These are phyloP conservation scores for Corymbia maculata DNA, from an alignment of 345 rosid genomes.

Conservation along the genomic window DNA sequence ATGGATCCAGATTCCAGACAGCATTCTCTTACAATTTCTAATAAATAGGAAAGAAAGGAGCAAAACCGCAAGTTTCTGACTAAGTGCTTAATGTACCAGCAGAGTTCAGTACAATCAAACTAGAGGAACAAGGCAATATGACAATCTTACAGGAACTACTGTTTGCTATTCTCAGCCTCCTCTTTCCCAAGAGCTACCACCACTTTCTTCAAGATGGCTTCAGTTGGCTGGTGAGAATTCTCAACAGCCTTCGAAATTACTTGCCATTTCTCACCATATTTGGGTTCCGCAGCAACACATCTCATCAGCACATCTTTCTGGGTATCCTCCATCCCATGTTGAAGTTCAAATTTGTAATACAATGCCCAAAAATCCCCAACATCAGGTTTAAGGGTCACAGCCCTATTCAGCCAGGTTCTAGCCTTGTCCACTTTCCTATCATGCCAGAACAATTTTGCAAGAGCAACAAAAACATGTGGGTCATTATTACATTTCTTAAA, in stretches of 20 bases:
- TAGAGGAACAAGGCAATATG: neutral
- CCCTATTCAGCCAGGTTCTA: slow-evolving; percentile 65
- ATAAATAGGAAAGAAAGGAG: neutral
- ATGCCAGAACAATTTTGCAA: slow-evolving; percentile 84
- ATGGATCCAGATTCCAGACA: neutral
- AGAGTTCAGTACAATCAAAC: neutral
- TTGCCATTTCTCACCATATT: slow-evolving; percentile 92
- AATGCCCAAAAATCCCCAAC: slow-evolving; percentile 89
- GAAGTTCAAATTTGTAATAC: slow-evolving; percentile 82
- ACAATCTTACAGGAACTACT: slow-evolving; percentile 6
- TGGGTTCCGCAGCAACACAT: slow-evolving; percentile 73
- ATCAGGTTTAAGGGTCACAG: slow-evolving; percentile 77
- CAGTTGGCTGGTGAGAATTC: slow-evolving; percentile 80
- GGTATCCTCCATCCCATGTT: slow-evolving; percentile 67
- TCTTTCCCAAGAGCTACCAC: slow-evolving; percentile 67
- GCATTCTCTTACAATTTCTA: neutral
- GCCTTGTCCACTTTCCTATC: slow-evolving; percentile 93
- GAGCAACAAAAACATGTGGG: slow-evolving; percentile 79
- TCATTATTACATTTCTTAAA: slow-evolving; percentile 72
- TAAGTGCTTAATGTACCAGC: neutral
- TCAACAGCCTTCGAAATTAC: slow-evolving; percentile 72
- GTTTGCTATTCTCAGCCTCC: slow-evolving; percentile 48
- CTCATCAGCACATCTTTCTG: slow-evolving; percentile 74
- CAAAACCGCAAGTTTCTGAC: neutral
- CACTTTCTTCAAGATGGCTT: slow-evolving; percentile 71